Evolutionary conservation across 2,329 filamentous ascomycete genomes (phyloP).

Genomic region (Calonectria leucothoes): DNA sequence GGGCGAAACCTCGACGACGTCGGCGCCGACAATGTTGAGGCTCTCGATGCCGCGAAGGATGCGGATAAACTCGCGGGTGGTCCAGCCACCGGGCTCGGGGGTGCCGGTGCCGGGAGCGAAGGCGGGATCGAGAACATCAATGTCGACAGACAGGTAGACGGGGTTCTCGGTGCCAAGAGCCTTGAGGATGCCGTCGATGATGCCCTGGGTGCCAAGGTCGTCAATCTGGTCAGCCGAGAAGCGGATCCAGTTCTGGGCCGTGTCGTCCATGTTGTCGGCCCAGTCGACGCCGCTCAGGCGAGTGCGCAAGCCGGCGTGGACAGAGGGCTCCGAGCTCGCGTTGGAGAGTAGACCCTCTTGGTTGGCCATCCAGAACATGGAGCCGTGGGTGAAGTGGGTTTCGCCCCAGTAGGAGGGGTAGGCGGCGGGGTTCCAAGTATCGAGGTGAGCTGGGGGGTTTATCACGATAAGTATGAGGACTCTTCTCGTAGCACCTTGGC

Average conservation of each 20-base stretch:
- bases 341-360: slow-evolving; percentile 84
- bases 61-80: slow-evolving; percentile 85
- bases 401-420: slow-evolving; percentile 80
- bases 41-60: slow-evolving; percentile 85
- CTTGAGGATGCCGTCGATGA: slow-evolving; percentile 77
- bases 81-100: slow-evolving; percentile 92
- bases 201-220: slow-evolving; percentile 77
- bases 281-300: slow-evolving; percentile 75
- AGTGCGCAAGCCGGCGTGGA: slow-evolving; percentile 87
- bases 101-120: slow-evolving; percentile 82
- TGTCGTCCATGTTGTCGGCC: slow-evolving; percentile 78
- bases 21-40: slow-evolving; percentile 87
- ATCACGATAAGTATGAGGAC: slow-evolving; percentile 3
- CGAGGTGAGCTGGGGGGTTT: slow-evolving; percentile 69
- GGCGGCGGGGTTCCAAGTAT: slow-evolving; percentile 86
- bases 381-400: slow-evolving; percentile 84
- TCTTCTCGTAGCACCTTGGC: background rate
- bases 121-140: slow-evolving; percentile 84
- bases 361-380: slow-evolving; percentile 91
- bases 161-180: slow-evolving; percentile 80
- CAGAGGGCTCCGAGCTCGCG: slow-evolving; percentile 73
- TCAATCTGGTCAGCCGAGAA: slow-evolving; percentile 89
- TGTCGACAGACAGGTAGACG: slow-evolving; percentile 84
- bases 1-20: slow-evolving; percentile 87
- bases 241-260: slow-evolving; percentile 80